Base-by-base conservation (phyloP, 352 stramenopile species). In the Pythium sukuiense region DNA sequence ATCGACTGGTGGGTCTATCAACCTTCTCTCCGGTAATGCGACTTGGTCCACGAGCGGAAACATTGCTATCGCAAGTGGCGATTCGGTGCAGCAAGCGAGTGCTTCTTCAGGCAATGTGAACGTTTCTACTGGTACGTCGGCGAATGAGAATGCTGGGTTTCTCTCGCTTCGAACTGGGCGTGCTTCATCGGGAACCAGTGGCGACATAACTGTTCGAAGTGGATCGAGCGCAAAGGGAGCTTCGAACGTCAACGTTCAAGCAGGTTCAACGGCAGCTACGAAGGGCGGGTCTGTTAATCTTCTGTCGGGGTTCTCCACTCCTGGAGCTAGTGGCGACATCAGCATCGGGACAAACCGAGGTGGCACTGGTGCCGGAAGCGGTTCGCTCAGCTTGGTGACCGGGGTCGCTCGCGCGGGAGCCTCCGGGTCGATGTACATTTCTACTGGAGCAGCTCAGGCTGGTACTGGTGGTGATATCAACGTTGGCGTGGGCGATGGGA, bases 391-490 rank as follows among this genome's bases (percentile, higher is more conserved):
- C 32, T 30, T 90, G 48, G 87, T 69, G 41, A 85, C 75, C 41
- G 88, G 72, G 54, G 56, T 67, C 50, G 68, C 85, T 50, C 76
- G 70, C 33, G 62, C 63, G 24, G 81, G 74, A 0, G 73, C 81
- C 11, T 94, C 87, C 60, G 90, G 90, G 41, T 61, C 67, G 5
- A 73, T 97, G 33, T 81, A 76, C 37, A 57, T 97, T 8, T 88
- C 70, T 24, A 93, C 88, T n/a, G 90, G 88, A 14, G 33, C 56
- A 16, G 81, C 87, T 9, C 71, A 74, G 29, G 56, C 59, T 33
- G 87, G 85, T 35, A 76, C 70, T 55, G 80, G 81, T 32, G 87
- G 87, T 37, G 69, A 84, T 67, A 65, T 95, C 37, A 55, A 58
- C 20, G n/a, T 93, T 57, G 52, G 53, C 33, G 83, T 92, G 32